phyloP scores from a whole-genome alignment of 2,329 filamentous ascomycete genomes.

The Claviceps sp. region DNA sequence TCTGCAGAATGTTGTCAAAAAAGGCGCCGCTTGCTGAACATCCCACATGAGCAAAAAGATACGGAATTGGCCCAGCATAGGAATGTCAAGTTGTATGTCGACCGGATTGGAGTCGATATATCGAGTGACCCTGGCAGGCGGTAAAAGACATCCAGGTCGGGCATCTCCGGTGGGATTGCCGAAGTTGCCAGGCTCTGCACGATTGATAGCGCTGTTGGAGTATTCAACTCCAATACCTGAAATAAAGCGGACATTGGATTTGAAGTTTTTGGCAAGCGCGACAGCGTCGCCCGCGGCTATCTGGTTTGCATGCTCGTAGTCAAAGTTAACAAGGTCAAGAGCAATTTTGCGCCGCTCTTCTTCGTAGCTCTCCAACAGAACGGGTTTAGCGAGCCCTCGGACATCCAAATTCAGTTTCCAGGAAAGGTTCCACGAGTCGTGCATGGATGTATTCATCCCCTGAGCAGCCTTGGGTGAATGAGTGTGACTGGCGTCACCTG shows the following conservation, averaged over 20 bases:
- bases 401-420: conserved; percentile 40
- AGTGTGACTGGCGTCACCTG: conserved; percentile 58
- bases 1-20: conserved; percentile 46
- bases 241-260: conserved; percentile 59
- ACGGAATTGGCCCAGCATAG: conserved; percentile 63
- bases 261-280: conserved; percentile 54
- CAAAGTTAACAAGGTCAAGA: conserved; percentile 44
- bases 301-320: conserved; percentile 43
- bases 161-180: conserved; percentile 33
- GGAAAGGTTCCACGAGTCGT: conserved; percentile 48
- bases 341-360: conserved; percentile 49
- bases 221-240: conserved; percentile 57
- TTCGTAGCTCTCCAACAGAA: conserved; percentile 47
- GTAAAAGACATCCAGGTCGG: conserved; percentile 41
- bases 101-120: conserved; percentile 70
- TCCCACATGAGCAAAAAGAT: conserved; percentile 59
- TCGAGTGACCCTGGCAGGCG: conserved; percentile 57
- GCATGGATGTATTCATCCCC: conserved; percentile 50
- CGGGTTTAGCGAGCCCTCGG: conserved; percentile 39
- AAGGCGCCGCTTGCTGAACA: conserved; percentile 39
- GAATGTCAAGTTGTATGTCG: conserved; percentile 65
- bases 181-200: conserved; percentile 20
- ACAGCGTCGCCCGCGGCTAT: conserved; percentile 48
- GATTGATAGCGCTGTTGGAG: conserved; percentile 37
- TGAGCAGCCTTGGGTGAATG: conserved; percentile 62